Conservation (phyloP, 768 basidiomycete species). For the Leccinum barrowsii region DNA sequence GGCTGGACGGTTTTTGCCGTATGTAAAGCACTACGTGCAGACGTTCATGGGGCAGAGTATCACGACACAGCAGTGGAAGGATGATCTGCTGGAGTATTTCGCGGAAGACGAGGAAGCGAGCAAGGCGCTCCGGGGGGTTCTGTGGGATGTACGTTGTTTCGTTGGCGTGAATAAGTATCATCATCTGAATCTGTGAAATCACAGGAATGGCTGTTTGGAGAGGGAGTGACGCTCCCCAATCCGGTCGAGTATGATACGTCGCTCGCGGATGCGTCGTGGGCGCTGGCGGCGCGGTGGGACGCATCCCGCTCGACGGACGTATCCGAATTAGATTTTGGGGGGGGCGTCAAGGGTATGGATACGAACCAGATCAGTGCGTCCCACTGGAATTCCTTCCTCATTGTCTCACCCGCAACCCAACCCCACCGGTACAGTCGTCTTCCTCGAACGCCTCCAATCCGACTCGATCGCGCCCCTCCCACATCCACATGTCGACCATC, state of each 20-base stretch:
- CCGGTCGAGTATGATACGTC: slow-evolving; percentile 72
- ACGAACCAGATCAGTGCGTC: slow-evolving; percentile 72
- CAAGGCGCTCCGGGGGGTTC: slow-evolving; percentile 64
- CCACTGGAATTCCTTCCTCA: no score
- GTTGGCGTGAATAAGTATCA: background rate
- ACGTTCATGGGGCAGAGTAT: slow-evolving; percentile 83
- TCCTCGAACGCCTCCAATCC: slow-evolving; percentile 74
- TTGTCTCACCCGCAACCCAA: no score
- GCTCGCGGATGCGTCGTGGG: slow-evolving; percentile 66
- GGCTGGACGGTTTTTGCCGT: slow-evolving; percentile 71
- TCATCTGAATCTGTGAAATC: background rate
- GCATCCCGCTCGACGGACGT: slow-evolving; percentile 49
- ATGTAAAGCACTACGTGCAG: slow-evolving; percentile 76
- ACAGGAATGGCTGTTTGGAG: slow-evolving; percentile 81
- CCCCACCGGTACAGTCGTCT: slow-evolving; percentile 53
- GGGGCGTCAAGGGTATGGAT: slow-evolving; percentile 63
- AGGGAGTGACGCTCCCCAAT: slow-evolving; percentile 70
- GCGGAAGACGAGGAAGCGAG: slow-evolving; percentile 48
- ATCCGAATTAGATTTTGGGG: slow-evolving; percentile 50
- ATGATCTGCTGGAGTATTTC: slow-evolving; percentile 73
- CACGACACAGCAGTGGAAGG: slow-evolving; percentile 80
- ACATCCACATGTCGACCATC: slow-evolving; percentile 49
- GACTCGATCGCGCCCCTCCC: slow-evolving; percentile 52
- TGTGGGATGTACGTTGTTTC: slow-evolving; percentile 66
- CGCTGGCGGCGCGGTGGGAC: slow-evolving; percentile 74